phyloP scores from a whole-genome alignment of 108 stramenopile genomes.

The Cyclotella sp. region DNA sequence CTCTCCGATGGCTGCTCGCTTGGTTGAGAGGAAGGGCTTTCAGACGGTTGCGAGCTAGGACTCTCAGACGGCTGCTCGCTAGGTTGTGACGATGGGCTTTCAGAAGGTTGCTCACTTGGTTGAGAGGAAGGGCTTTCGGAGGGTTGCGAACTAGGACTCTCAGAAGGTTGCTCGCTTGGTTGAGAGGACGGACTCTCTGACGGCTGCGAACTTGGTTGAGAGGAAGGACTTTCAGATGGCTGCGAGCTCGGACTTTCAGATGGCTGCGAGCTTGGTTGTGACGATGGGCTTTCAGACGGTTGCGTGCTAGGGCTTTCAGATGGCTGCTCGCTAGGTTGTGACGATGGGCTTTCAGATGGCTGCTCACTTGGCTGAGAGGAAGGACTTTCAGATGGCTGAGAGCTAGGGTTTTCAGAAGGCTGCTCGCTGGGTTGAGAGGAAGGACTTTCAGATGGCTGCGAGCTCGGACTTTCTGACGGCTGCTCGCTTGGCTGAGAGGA shows the following conservation, averaged over 20 bases:
- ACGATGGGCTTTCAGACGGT: neutral
- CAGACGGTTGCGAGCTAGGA: conserved; percentile 7
- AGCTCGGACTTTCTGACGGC: too few relatives aligned
- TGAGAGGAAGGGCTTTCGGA: neutral
- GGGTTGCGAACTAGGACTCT: neutral
- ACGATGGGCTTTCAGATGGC: neutral
- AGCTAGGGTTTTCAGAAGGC: too few relatives aligned
- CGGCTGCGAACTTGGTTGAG: neutral
- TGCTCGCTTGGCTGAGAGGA: too few relatives aligned
- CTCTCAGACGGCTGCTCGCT: neutral
- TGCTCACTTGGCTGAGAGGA: neutral
- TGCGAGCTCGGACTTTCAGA: neutral
- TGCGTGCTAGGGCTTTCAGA: neutral
- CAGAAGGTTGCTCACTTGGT: neutral
- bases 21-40: neutral
- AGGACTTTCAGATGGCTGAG: neutral
- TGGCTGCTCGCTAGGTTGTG: neutral
- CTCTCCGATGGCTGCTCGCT: neutral
- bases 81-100: neutral
- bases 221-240: neutral
- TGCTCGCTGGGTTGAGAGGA: neutral
- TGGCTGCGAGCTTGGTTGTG: neutral
- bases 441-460: too few relatives aligned
- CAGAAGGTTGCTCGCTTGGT: neutral
- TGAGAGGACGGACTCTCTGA: neutral